Percentiles rank a stretch among this genome's conserved stretches.
Evolutionary conservation across 441 rosid species (phyloP).

Genomic region (Pelargonium fulgidum): DNA sequence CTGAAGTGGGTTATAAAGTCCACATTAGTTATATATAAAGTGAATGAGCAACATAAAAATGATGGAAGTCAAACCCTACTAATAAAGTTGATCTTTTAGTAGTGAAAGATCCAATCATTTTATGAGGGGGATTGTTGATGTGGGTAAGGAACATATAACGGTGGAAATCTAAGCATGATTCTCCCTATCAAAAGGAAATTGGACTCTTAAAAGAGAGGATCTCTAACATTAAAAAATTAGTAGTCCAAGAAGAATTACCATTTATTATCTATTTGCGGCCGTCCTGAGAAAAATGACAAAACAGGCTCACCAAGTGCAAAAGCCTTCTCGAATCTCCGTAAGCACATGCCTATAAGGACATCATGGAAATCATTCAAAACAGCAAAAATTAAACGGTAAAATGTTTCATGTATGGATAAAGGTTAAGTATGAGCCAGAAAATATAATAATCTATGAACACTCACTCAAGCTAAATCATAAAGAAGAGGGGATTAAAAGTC

Average conservation of each 20-base stretch:
- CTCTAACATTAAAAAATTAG: conserved; percentile 8
- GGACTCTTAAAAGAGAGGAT: not conserved
- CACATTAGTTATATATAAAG: too few species aligned
- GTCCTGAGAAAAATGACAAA: conserved; percentile 51
- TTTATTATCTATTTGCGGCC: conserved; percentile 63
- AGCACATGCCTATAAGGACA: conserved; percentile 61
- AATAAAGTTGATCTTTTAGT: too few species aligned
- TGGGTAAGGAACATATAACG: too few species aligned
- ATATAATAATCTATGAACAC: not conserved
- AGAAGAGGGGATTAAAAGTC: too few species aligned
- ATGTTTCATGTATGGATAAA: not conserved
- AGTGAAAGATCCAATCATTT: too few species aligned
- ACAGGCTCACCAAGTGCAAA: conserved; percentile 53
- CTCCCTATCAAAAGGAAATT: not conserved
- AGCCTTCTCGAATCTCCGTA: conserved; percentile 58
- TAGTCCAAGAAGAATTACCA: conserved; percentile 42
- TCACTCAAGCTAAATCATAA: not conserved
- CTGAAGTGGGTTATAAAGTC: too few species aligned
- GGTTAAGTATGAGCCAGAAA: not conserved
- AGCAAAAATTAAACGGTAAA: not conserved
- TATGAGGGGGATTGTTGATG: too few species aligned
- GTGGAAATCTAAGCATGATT: too few species aligned
- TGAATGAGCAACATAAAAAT: too few species aligned
- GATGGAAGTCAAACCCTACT: too few species aligned
- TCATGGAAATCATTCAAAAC: conserved; percentile 9